Conservation (phyloP, 2,329 filamentous ascomycete species). For the Sclerotinia spermophila region DNA sequence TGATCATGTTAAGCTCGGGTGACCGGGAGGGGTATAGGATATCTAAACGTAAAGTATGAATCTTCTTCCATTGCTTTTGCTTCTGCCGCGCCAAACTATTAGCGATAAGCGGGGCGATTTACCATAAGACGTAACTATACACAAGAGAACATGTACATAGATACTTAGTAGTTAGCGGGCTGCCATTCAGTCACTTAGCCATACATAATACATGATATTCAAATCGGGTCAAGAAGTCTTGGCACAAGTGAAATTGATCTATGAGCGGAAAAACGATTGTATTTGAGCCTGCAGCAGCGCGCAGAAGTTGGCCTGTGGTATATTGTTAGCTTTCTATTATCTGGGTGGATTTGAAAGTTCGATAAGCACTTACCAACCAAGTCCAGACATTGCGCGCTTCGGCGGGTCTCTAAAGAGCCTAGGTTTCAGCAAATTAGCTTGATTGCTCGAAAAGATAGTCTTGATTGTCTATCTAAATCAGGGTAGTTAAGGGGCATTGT, state of each 20-base stretch:
- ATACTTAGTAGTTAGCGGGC: background rate
- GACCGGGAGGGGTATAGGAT: background rate
- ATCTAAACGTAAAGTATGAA: constrained; percentile 8
- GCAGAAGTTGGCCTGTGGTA: background rate
- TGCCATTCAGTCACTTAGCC: background rate
- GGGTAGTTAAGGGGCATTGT: background rate
- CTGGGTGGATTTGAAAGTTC: background rate
- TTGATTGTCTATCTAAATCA: background rate
- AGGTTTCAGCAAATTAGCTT: background rate
- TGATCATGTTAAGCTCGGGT: background rate
- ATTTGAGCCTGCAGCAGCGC: background rate
- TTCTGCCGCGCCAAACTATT: background rate
- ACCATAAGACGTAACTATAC: background rate
- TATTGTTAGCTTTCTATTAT: background rate
- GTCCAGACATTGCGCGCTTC: background rate
- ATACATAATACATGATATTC: constrained; percentile 1
- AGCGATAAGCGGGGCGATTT: background rate
- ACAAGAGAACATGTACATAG: background rate
- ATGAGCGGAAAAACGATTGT: background rate
- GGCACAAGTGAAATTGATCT: background rate
- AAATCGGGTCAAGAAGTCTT: background rate
- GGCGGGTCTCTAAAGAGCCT: background rate
- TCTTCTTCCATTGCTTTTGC: constrained; percentile 19
- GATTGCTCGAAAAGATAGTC: background rate
- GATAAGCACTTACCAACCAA: background rate